Base-by-base conservation (phyloP, 2,329 filamentous ascomycete genomes). In the Waltergamsia citrina region DNA sequence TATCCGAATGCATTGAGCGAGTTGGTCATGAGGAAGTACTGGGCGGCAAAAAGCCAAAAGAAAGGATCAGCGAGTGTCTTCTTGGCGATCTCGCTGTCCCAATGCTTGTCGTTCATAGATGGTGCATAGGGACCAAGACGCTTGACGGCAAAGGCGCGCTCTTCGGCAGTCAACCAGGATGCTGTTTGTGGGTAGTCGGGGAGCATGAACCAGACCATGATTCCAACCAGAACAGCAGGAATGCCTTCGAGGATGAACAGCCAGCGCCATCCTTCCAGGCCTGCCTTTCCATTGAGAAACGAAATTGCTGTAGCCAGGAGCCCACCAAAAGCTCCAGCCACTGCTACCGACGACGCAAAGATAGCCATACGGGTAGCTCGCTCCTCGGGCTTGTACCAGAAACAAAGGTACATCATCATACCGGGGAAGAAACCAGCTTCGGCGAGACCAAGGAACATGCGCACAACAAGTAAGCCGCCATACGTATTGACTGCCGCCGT, bases 271-370 rank as follows among this genome's bases (percentile, higher is more conserved):
- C 37, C 67, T 17, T 55, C 57, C 27, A 74, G 54, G 0, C 65
- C 65, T 4, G 55, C 61, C 10, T 64, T 54, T 1, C 63, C 62
- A 38, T 60, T 51, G 44, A 69, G 59, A 33, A 64, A 58, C 3
- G 57, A 61, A 30, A 73, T 70, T 3, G 59, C 68, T 1, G 49
- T 59, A 0, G 75, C 74, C 1, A 80, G 56, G 12, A 80, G 58
- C 7, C 74, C 74, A 33, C 71, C 71, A 48, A 80, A 78, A 2
- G 74, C 74, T 16, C 71, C 71, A 0, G 74, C 72, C 10, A 77
- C 52, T 7, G 69, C 66, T 2, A 70, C 69, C 15, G 69, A 71
- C 26, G 65, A 72, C 45, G 71, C 78, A 47, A 78, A 79, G 5
- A 78, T 57, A 4, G 78, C 78, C 22, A 52, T 49, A 3, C 51